Percentiles rank a stretch among this genome's conserved stretches.
phyloP scores from a whole-genome alignment of 2,329 filamentous ascomycete species.

The Xylariaceae sp. region DNA sequence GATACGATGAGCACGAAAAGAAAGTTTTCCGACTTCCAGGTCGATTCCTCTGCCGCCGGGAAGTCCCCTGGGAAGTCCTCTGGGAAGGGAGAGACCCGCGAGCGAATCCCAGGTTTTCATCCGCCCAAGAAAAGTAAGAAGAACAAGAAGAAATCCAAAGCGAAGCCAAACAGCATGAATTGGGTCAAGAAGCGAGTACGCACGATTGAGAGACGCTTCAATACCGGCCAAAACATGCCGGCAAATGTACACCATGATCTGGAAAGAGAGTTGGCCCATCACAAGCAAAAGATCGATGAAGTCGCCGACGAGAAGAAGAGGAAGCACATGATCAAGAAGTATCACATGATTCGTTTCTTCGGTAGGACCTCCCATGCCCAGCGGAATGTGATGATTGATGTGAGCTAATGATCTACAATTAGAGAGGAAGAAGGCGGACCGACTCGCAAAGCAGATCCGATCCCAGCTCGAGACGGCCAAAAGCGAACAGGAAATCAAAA shows the following conservation, averaged over 20 bases:
- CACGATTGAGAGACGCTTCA: slow-evolving; percentile 68
- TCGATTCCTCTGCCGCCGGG: slow-evolving; percentile 20
- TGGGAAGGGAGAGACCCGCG: slow-evolving; percentile 14
- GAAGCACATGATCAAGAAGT: slow-evolving; percentile 73
- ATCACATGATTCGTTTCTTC: slow-evolving; percentile 85
- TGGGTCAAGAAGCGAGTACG: slow-evolving; percentile 73
- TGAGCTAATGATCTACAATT: slow-evolving; percentile 14
- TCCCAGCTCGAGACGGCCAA: slow-evolving; percentile 57
- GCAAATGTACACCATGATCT: slow-evolving; percentile 69
- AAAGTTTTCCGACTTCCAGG: slow-evolving; percentile 33
- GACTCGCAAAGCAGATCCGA: slow-evolving; percentile 66
- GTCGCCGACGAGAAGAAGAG: slow-evolving; percentile 63
- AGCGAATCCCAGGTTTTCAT: slow-evolving; percentile 16
- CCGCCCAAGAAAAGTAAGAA: slow-evolving; percentile 37
- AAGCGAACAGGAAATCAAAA: slow-evolving; percentile 53
- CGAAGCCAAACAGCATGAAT: slow-evolving; percentile 54
- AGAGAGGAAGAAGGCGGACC: slow-evolving; percentile 74
- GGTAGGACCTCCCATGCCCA: slow-evolving; percentile 52
- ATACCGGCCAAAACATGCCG: slow-evolving; percentile 63
- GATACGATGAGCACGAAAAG: slow-evolving; percentile 26
- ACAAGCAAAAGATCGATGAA: slow-evolving; percentile 64
- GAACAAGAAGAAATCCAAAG: slow-evolving; percentile 44
- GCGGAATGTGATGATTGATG: neutral
- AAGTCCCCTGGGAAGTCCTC: slow-evolving; percentile 18
- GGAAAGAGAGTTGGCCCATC: slow-evolving; percentile 71